These are phyloP conservation scores for Taiozyma onychis DNA, from an alignment of 1,139 yeast species.

Conservation along the genomic window DNA sequence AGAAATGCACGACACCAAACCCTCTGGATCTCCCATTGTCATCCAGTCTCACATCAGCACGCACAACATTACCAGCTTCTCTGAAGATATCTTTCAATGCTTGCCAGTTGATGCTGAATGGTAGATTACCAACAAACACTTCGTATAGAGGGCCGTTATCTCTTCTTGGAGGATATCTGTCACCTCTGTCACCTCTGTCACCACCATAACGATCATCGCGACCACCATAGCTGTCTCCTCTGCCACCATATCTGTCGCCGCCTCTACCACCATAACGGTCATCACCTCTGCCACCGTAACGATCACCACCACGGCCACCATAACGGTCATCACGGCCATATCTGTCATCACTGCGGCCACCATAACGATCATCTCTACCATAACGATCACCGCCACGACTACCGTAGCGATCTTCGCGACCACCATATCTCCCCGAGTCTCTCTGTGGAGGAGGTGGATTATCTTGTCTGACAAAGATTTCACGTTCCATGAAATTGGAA, in stretches of 20 bases:
- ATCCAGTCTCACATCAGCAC: conserved; percentile 75
- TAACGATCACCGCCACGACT: conserved; percentile 15
- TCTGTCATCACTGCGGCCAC: conserved; percentile 14
- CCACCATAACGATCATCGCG: conserved; percentile 14
- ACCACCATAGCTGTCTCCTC: conserved; percentile 9
- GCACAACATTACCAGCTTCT: conserved; percentile 64
- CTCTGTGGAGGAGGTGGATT: conserved; percentile 61
- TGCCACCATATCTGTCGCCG: conserved; percentile 9
- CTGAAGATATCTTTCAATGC: conserved; percentile 81
- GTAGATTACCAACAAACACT: conserved; percentile 77
- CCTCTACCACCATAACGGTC: conserved; percentile 4
- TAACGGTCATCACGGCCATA: conserved; percentile 12
- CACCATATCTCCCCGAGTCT: conserved; percentile 9
- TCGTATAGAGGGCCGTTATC: conserved; percentile 45
- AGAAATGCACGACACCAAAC: conserved; percentile 70
- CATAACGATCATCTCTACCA: conserved; percentile 13
- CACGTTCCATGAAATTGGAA: conserved; percentile 65
- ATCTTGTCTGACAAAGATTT: conserved; percentile 86
- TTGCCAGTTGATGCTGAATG: conserved; percentile 79
- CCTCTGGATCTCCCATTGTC: conserved; percentile 80
- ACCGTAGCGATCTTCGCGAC: conserved; percentile 8
- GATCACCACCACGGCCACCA: conserved; percentile 3
- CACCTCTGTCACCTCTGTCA: conserved; percentile 1
- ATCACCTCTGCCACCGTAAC: conserved; percentile 2
- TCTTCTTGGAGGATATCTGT: conserved; percentile 16